Percentiles rank a stretch among this genome's conserved stretches.
Evolutionary conservation across 345 rosid genomes (phyloP).

Genomic region (Populus nigra): DNA sequence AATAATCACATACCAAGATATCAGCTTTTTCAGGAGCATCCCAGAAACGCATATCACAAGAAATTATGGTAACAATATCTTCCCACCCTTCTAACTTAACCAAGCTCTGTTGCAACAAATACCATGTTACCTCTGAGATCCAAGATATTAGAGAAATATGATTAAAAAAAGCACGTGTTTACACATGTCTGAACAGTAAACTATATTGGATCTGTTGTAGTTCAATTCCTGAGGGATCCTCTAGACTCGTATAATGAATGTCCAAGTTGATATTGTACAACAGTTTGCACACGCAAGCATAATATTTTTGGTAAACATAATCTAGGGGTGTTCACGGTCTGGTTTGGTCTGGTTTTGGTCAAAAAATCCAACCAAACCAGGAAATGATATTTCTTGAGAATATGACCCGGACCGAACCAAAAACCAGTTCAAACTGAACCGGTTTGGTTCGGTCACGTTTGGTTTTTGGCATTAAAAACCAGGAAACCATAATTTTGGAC

Average conservation of each 20-base stretch:
- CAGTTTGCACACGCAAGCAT: neutral
- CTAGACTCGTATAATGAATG: neutral
- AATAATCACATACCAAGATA: conserved; percentile 57
- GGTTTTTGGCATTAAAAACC: too few species aligned
- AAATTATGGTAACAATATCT: conserved; percentile 70
- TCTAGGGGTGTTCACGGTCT: neutral
- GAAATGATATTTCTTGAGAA: too few species aligned
- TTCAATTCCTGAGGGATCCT: neutral
- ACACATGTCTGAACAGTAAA: neutral
- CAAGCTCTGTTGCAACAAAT: conserved; percentile 60
- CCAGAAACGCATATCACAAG: conserved; percentile 97
- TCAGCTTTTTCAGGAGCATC: conserved; percentile 94
- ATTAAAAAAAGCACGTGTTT: neutral
- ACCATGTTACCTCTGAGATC: conserved; percentile 9
- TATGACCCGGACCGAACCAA: too few species aligned
- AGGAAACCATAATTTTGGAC: too few species aligned
- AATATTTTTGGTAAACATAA: neutral
- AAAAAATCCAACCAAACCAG: too few species aligned
- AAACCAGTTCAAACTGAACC: too few species aligned
- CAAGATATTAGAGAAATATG: conserved; percentile 8
- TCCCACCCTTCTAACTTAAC: conserved; percentile 95
- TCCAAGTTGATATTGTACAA: neutral
- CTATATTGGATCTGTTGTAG: neutral
- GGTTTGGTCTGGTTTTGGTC: too few species aligned
- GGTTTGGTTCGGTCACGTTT: too few species aligned